Percentiles rank a stretch among this genome's conserved stretches.
phyloP scores from a whole-genome alignment of 352 stramenopile genomes.

The Pythium guiyangense region DNA sequence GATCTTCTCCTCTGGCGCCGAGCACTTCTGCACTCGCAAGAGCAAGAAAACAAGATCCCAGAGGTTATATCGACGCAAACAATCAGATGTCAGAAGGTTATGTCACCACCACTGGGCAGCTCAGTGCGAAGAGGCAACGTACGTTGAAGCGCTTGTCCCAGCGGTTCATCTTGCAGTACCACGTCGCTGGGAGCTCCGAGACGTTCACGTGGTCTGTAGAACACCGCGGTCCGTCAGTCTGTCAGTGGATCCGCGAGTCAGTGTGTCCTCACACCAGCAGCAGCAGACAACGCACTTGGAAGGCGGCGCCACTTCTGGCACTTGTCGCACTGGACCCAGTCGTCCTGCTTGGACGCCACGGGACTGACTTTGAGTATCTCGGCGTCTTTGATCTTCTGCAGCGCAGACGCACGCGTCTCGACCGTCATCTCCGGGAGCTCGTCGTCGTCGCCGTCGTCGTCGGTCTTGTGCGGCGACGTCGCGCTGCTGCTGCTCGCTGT shows the following conservation, averaged over 20 bases:
- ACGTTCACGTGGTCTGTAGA: slow-evolving; percentile 69
- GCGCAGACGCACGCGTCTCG: slow-evolving; percentile 42
- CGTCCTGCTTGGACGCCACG: slow-evolving; percentile 69
- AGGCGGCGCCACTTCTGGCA: slow-evolving; percentile 81
- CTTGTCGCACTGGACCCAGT: slow-evolving; percentile 86
- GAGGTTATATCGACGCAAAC: slow-evolving; percentile 1
- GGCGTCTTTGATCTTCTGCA: slow-evolving; percentile 45
- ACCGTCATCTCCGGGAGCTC: slow-evolving; percentile 32
- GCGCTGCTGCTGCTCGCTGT: not conserved
- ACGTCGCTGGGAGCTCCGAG: slow-evolving; percentile 59
- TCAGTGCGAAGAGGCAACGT: slow-evolving; percentile 13
- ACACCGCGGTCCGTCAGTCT: not conserved
- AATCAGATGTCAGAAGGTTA: not conserved
- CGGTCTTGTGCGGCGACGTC: slow-evolving; percentile 10
- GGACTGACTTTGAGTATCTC: slow-evolving; percentile 39
- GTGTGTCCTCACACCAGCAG: not conserved
- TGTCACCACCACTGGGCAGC: not conserved
- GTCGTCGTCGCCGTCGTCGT: slow-evolving; percentile 1
- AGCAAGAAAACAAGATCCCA: not conserved
- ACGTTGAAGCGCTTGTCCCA: slow-evolving; percentile 81
- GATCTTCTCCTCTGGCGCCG: slow-evolving; percentile 60
- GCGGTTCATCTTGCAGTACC: slow-evolving; percentile 87
- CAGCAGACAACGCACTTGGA: slow-evolving; percentile 39
- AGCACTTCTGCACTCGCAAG: slow-evolving; percentile 59
- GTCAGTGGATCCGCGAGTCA: not conserved